A percentile compares a stretch with the other conserved stretches of the same genome.
phyloP scores from a whole-genome alignment of 2,329 filamentous ascomycete species.

The Penicillium brasilianum region DNA sequence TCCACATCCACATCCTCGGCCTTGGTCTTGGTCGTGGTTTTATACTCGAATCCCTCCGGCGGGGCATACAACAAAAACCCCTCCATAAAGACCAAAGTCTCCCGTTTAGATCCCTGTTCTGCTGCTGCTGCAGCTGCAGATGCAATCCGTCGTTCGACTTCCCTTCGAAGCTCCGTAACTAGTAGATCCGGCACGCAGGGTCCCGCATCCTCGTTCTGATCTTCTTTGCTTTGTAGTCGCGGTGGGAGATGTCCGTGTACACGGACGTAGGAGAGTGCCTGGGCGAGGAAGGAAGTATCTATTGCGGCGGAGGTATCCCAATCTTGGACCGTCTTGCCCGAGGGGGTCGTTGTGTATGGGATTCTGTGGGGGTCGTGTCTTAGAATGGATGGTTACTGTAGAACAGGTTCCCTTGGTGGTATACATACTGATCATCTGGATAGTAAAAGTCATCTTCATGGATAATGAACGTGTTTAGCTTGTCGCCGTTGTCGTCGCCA shows the following conservation, averaged over 20 bases:
- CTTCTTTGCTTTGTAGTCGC: slow-evolving; percentile 61
- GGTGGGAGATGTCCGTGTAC: slow-evolving; percentile 62
- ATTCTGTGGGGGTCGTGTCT: slow-evolving; percentile 39
- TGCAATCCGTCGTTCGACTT: slow-evolving; percentile 31
- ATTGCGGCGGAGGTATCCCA: slow-evolving; percentile 90
- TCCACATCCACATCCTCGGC: too few species aligned
- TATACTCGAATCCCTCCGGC: slow-evolving; percentile 19
- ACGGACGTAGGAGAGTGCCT: slow-evolving; percentile 72
- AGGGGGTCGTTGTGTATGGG: slow-evolving; percentile 53
- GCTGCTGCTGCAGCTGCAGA: too few species aligned
- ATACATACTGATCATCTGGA: slow-evolving; percentile 69
- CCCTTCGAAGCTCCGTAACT: slow-evolving; percentile 31
- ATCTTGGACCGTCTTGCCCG: slow-evolving; percentile 69
- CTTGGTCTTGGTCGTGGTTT: too few species aligned
- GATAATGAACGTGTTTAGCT: slow-evolving; percentile 68
- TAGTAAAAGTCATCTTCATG: slow-evolving; percentile 98
- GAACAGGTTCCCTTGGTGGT: not conserved
- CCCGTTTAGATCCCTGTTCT: not conserved
- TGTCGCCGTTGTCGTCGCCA: not conserved
- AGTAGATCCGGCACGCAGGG: slow-evolving; percentile 39
- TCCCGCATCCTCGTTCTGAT: slow-evolving; percentile 60
- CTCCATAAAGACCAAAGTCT: slow-evolving; percentile 74
- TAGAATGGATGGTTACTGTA: not conserved
- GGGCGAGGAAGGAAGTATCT: slow-evolving; percentile 69
- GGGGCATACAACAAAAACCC: slow-evolving; percentile 83